Evolutionary conservation across 805 yeast species (phyloP), one percentile per base, ranked within the genome.

Genomic region (Saturnispora hagleri): DNA sequence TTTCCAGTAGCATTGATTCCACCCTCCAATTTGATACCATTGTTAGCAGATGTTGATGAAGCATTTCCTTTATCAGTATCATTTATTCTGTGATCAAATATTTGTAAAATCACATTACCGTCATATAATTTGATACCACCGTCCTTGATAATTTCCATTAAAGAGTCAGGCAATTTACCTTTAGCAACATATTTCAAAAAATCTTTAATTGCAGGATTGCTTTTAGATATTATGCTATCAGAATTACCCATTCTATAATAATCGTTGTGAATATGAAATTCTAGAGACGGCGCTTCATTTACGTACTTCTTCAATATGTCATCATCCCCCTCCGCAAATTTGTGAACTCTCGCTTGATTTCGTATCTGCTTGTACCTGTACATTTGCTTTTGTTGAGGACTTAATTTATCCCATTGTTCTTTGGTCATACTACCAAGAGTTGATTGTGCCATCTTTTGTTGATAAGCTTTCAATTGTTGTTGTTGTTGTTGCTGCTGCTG

Each of bases 231-330:
- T 47, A 86, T 77, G 7, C 95, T 89, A 59, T 90, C 97, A 62
- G 75, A 91, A 57, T 86, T 87, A 56, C 95, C 95, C 70, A 91
- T 90, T 55, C 95, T 78, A 66, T 82, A 91, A 68, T 90, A 96
- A 52, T 88, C 89, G 60, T 89, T 93, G 67, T 87, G 90, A 24
- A 91, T 89, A 62, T 91, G 97, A 60, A 91, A 83, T 57, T 82
- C 95, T 53, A 91, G 69, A 40, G 95, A 86, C 7, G 97, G 85
- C 9, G 91, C 86, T 55, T 77, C 78, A 52, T 80, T 79, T 57
- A 84, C 82, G 64, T 83, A 90, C 65, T 89, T 90, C 54, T 80
- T 79, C 58, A 93, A 67, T 8, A 93, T 74, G 47, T 83, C 87
- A 53, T 80, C 85, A 20, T 85, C 70, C 9, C 89, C 81, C 60